Conservation (phyloP, 208 protist species). For the Entamoeba dispar region DNA sequence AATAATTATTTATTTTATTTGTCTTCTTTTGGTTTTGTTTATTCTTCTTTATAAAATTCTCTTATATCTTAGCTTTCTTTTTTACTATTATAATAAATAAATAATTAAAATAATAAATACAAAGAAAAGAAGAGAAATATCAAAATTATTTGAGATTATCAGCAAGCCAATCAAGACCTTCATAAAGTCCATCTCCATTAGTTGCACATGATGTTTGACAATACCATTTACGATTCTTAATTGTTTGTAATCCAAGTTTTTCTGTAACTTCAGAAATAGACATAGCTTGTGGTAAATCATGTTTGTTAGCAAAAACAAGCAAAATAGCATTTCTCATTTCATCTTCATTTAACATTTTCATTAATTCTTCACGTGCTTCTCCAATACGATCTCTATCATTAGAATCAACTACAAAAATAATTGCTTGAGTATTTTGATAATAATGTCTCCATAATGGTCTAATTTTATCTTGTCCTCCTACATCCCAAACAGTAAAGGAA, state of each 20-base stretch:
- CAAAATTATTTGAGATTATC: neutral
- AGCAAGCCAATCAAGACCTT: neutral
- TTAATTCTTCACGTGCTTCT: conserved; percentile 72
- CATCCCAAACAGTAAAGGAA: conserved; percentile 80
- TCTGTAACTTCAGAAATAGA: conserved; percentile 50
- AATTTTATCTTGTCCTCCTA: conserved; percentile 96
- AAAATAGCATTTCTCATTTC: conserved; percentile 83
- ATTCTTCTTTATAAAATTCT: too few species aligned
- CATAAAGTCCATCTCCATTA: neutral
- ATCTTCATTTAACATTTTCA: conserved; percentile 53
- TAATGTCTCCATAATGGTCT: conserved; percentile 84
- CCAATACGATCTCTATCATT: conserved; percentile 49
- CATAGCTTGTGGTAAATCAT: conserved; percentile 70
- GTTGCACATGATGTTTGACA: neutral
- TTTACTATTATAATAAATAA: too few species aligned
- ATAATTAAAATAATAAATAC: too few species aligned
- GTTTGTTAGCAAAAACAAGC: conserved; percentile 98
- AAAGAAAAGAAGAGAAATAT: too few species aligned
- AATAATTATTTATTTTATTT: too few species aligned
- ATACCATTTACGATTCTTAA: conserved; percentile 3
- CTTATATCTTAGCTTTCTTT: too few species aligned
- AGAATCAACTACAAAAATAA: conserved; percentile 72
- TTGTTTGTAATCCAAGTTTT: conserved; percentile 1
- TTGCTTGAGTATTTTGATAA: conserved; percentile 57
- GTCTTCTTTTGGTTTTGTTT: too few species aligned